Evolutionary conservation across 495 filamentous ascomycete genomes (phyloP).

Genomic region (Aspergillus wentii): DNA sequence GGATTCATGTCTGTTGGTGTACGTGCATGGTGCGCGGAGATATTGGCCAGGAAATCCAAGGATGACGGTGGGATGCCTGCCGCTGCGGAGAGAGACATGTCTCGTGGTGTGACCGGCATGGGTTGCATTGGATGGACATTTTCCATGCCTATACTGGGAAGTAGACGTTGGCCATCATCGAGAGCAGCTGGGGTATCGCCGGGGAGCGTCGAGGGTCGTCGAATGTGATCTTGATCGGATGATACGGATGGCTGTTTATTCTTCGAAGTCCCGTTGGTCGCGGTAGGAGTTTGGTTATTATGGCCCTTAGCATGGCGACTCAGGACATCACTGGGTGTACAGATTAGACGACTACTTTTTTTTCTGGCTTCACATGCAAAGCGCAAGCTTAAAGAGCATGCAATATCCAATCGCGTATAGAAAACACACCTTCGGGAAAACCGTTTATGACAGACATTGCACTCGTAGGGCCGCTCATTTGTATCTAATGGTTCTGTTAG

Average conservation of each 20-base stretch:
- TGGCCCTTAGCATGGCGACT: slow-evolving; percentile 49
- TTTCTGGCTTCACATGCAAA: too few species aligned
- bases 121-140: slow-evolving; percentile 11
- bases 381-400: too few species aligned
- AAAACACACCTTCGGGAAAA: slow-evolving; percentile 46
- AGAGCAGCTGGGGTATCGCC: slow-evolving; percentile 10
- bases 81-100: slow-evolving; percentile 18
- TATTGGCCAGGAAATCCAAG: slow-evolving; percentile 34
- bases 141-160: slow-evolving; percentile 12
- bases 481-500: slow-evolving; percentile 33
- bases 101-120: slow-evolving; percentile 16
- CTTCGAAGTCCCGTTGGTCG: slow-evolving; percentile 16
- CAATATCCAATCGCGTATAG: too few species aligned
- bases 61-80: slow-evolving; percentile 24
- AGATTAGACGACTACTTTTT: too few species aligned
- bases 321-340: slow-evolving; percentile 41
- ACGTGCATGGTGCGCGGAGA: slow-evolving; percentile 34
- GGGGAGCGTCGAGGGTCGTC: slow-evolving; percentile 13
- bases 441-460: slow-evolving; percentile 46
- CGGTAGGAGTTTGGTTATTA: slow-evolving; percentile 23
- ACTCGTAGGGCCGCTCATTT: slow-evolving; percentile 50
- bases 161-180: slow-evolving; percentile 16
- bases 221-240: slow-evolving; percentile 13
- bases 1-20: slow-evolving; percentile 25
- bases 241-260: slow-evolving; percentile 14